phyloP scores from a whole-genome alignment of 1,139 yeast species.

The Meyerozyma elateridarum region DNA sequence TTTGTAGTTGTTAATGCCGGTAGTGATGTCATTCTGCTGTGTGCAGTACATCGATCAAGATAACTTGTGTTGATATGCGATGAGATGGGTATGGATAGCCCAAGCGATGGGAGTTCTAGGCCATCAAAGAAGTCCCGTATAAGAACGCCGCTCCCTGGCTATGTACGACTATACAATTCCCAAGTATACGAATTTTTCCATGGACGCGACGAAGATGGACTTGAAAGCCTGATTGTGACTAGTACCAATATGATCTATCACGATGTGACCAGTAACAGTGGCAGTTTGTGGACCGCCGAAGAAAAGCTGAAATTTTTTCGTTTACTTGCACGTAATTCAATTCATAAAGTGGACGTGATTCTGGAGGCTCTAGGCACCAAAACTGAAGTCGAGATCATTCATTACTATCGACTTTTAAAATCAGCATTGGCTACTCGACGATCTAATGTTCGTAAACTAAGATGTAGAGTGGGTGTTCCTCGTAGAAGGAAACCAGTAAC shows the following conservation, averaged over 20 bases:
- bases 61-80: too few species aligned
- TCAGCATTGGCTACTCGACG: constrained; percentile 15
- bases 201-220: neutral
- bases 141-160: constrained; percentile 2
- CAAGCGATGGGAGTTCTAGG: constrained; percentile 1
- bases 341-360: constrained; percentile 43
- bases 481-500: constrained; percentile 5
- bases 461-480: constrained; percentile 6
- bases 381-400: constrained; percentile 39
- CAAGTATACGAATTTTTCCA: constrained; percentile 1
- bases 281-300: constrained; percentile 32
- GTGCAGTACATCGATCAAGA: too few species aligned
- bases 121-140: neutral
- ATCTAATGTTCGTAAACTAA: constrained; percentile 18
- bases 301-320: constrained; percentile 43
- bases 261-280: constrained; percentile 13
- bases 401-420: constrained; percentile 39
- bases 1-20: too few species aligned
- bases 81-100: neutral
- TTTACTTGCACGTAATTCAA: constrained; percentile 38
- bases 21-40: too few species aligned
- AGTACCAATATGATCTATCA: neutral
- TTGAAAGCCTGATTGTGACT: constrained; percentile 1
- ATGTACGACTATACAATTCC: constrained; percentile 1
- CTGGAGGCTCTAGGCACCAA: constrained; percentile 35